Conservation (phyloP, 106 monocot species). For the Dactylorhiza incarnata region DNA sequence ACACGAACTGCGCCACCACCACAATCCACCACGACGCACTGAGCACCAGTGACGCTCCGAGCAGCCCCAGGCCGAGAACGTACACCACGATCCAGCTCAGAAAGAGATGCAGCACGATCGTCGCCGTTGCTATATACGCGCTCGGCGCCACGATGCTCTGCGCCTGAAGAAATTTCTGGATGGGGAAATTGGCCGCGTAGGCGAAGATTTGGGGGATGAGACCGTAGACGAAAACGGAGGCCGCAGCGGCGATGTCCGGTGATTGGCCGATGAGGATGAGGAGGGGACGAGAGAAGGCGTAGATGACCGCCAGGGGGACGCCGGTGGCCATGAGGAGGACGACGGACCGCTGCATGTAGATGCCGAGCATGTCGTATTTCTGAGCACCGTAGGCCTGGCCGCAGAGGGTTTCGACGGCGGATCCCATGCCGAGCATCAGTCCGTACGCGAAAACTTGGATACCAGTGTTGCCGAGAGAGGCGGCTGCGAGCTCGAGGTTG, state of each 20-base stretch:
- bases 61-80: slow-evolving; percentile 43
- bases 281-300: slow-evolving; percentile 52
- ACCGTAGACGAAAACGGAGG: slow-evolving; percentile 66
- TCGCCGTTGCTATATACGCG: slow-evolving; percentile 49
- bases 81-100: slow-evolving; percentile 57
- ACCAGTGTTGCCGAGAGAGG: slow-evolving; percentile 82
- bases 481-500: slow-evolving; percentile 79
- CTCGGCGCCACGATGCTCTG: slow-evolving; percentile 88
- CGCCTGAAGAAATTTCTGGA: slow-evolving; percentile 73
- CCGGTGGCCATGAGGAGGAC: slow-evolving; percentile 58
- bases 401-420: slow-evolving; percentile 89
- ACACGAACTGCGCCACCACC: slow-evolving; percentile 52
- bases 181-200: slow-evolving; percentile 85
- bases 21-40: slow-evolving; percentile 65
- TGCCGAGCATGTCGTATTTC: slow-evolving; percentile 73
- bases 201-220: slow-evolving; percentile 95
- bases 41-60: slow-evolving; percentile 69
- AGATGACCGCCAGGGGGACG: slow-evolving; percentile 52
- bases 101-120: slow-evolving; percentile 37
- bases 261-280: slow-evolving; percentile 63
- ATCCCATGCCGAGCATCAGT: slow-evolving; percentile 93
- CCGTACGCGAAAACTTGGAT: slow-evolving; percentile 87
- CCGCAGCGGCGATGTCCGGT: slow-evolving; percentile 50
- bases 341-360: slow-evolving; percentile 75
- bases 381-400: slow-evolving; percentile 78